Evolutionary conservation across 2,329 filamentous ascomycete genomes (phyloP).

Genomic region (Aureobasidium sp.): DNA sequence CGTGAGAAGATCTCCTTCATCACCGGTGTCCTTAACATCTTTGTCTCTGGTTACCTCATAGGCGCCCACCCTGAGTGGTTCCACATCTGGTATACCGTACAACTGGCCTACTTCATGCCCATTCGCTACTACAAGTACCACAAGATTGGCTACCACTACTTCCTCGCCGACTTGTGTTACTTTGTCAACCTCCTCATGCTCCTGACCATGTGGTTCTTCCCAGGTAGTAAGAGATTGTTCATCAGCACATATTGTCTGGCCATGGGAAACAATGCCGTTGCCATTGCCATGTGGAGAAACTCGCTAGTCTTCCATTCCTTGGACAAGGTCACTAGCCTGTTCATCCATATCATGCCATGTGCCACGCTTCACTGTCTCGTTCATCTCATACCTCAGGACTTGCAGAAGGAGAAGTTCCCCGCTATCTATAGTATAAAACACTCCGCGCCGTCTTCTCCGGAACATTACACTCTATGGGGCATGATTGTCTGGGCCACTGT

Average conservation of each 20-base stretch:
- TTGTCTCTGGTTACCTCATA: slow-evolving; percentile 89
- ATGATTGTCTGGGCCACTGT: slow-evolving; percentile 95
- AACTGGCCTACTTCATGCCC: slow-evolving; percentile 81
- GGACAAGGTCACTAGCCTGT: slow-evolving; percentile 94
- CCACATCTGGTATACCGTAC: slow-evolving; percentile 69
- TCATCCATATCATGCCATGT: slow-evolving; percentile 99
- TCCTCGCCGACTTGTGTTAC: slow-evolving; percentile 94
- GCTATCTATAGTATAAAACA: slow-evolving; percentile 75
- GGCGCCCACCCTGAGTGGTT: slow-evolving; percentile 79
- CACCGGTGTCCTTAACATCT: slow-evolving; percentile 91
- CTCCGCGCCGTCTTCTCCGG: slow-evolving; percentile 58
- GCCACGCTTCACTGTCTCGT: slow-evolving; percentile 87
- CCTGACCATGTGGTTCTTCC: slow-evolving; percentile 83
- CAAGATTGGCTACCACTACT: slow-evolving; percentile 89
- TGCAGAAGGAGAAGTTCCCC: slow-evolving; percentile 65
- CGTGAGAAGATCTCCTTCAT: slow-evolving; percentile 97
- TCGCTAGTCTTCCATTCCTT: slow-evolving; percentile 97
- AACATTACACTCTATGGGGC: slow-evolving; percentile 68
- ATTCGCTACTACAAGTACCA: slow-evolving; percentile 89
- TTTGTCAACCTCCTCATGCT: slow-evolving; percentile 87
- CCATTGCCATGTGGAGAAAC: slow-evolving; percentile 99
- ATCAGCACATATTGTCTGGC: slow-evolving; percentile 87
- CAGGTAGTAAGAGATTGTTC: slow-evolving; percentile 80
- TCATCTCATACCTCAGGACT: slow-evolving; percentile 61
- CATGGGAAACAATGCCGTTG: slow-evolving; percentile 93